A percentile compares a stretch with the other conserved stretches of the same genome.
Evolutionary conservation across 192 early-diverging fungal species (phyloP).

Genomic region (Endogone sp.): DNA sequence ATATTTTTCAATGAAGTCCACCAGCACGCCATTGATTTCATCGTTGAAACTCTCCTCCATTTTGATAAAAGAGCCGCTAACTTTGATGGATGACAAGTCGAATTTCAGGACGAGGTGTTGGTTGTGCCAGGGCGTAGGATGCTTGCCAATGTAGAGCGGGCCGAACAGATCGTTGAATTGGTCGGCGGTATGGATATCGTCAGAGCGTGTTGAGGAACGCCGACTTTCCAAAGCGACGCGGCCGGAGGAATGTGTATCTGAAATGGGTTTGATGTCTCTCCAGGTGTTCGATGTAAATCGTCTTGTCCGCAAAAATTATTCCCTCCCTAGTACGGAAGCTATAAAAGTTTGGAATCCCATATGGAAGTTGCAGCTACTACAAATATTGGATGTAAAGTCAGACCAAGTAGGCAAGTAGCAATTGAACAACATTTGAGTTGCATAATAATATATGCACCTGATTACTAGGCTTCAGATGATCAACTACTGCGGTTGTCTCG

Average conservation of each 20-base stretch:
- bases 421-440: constrained; percentile 10
- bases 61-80: constrained; percentile 6
- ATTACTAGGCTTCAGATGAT: constrained; percentile 6
- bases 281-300: constrained; percentile 25
- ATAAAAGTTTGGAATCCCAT: constrained; percentile 19
- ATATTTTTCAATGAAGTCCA: constrained; percentile 12
- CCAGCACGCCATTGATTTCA: constrained; percentile 16
- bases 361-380: constrained; percentile 16
- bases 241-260: constrained; percentile 26
- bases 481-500: constrained; percentile 17
- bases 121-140: constrained; percentile 27
- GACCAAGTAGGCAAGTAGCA: constrained; percentile 9
- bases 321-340: constrained; percentile 16
- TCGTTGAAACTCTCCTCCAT: constrained; percentile 16
- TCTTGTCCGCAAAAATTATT: constrained; percentile 30
- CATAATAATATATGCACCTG: constrained; percentile 13
- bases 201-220: constrained; percentile 31
- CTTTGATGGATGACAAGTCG: constrained; percentile 25
- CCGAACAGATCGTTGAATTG: constrained; percentile 29
- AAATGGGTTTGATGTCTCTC: constrained; percentile 17
- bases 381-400: constrained; percentile 11
- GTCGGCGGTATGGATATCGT: constrained; percentile 25
- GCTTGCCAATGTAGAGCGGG: constrained; percentile 30
- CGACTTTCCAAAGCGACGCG: constrained; percentile 26
- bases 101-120: constrained; percentile 30